Percentiles rank a stretch among this genome's conserved stretches.
Conservation (phyloP, 2,329 filamentous ascomycete species). For the Aphanocladium album region DNA sequence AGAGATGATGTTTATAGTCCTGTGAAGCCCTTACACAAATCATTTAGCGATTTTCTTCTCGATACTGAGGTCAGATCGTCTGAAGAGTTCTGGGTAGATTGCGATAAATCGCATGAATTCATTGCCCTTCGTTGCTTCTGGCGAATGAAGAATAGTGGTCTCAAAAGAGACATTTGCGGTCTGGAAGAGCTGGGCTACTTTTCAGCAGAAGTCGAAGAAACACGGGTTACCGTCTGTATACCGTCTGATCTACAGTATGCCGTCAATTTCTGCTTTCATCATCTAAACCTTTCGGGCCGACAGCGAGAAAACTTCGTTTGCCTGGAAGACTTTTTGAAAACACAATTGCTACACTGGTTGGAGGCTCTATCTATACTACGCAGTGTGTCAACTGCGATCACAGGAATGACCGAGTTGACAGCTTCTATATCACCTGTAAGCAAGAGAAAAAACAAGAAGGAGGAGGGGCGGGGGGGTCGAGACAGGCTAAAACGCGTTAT, state of each 20-base stretch:
- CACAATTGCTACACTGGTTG: background rate
- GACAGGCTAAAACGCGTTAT: background rate
- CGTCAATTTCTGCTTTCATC: background rate
- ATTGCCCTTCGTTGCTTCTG: background rate
- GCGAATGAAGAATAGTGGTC: background rate
- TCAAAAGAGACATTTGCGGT: background rate
- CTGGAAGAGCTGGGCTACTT: background rate
- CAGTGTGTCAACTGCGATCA: background rate
- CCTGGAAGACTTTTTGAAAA: background rate
- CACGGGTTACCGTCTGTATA: background rate
- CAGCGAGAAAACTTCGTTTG: background rate
- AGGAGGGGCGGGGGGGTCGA: no score
- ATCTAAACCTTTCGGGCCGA: background rate
- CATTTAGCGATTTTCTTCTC: background rate
- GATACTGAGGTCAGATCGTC: background rate
- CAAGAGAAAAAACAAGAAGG: no score
- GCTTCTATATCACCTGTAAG: background rate
- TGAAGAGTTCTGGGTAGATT: background rate
- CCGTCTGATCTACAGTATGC: background rate
- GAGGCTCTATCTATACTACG: background rate
- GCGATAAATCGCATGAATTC: background rate
- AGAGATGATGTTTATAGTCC: background rate
- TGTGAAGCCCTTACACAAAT: background rate
- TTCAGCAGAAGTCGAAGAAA: background rate
- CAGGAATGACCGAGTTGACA: background rate